These are phyloP conservation scores for Fragaria iinumae DNA, from an alignment of 306 rosid species.

Conservation along the genomic window DNA sequence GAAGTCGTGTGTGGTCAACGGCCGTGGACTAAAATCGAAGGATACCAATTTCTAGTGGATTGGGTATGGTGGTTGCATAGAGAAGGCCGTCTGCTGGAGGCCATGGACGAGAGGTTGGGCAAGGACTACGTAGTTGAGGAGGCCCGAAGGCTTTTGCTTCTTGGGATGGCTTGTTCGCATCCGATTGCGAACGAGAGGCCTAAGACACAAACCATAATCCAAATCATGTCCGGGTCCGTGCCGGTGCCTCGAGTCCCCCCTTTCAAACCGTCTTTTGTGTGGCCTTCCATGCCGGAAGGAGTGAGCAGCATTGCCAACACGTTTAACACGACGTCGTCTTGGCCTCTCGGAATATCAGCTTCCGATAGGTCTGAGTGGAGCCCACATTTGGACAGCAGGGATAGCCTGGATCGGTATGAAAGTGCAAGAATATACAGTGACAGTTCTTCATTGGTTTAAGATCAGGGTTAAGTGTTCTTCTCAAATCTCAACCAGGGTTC, in stretches of 20 bases:
- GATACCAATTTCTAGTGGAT: conserved; percentile 53
- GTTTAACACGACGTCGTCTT: background rate
- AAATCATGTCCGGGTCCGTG: conserved; percentile 59
- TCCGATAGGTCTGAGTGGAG: conserved; percentile 11
- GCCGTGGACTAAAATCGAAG: conserved; percentile 55
- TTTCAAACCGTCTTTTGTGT: conserved; percentile 66
- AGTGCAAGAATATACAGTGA: background rate
- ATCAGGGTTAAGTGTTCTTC: too few species aligned
- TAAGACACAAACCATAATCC: conserved; percentile 50
- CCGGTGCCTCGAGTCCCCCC: conserved; percentile 55
- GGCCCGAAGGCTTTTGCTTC: conserved; percentile 53
- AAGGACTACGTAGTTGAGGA: conserved; percentile 49
- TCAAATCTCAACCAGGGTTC: background rate
- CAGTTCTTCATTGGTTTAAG: conserved; percentile 11
- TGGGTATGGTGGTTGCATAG: conserved; percentile 80
- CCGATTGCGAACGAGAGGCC: conserved; percentile 64
- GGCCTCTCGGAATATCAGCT: background rate
- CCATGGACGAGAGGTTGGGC: conserved; percentile 50
- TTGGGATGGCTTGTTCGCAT: conserved; percentile 74
- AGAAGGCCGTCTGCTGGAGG: conserved; percentile 43
- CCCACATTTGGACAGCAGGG: conserved; percentile 9
- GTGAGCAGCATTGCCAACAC: conserved; percentile 2
- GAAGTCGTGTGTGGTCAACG: conserved; percentile 71
- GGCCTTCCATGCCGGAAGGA: conserved; percentile 51
- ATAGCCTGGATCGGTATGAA: background rate